Conservation (phyloP, 2,329 filamentous ascomycete genomes). For the Passalora sequoiae region DNA sequence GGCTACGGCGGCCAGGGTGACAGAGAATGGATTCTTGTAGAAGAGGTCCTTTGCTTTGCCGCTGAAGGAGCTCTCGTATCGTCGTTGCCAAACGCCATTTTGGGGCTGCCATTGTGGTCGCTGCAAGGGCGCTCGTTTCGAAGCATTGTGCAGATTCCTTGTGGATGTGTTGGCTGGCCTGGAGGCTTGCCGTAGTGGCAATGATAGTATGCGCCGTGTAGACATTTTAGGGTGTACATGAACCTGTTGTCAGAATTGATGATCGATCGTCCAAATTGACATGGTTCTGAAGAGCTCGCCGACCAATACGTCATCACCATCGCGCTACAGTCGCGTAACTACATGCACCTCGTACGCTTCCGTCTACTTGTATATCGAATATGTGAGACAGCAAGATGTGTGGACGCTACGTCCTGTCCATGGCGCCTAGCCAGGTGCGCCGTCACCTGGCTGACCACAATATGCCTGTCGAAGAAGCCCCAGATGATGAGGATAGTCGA, state of each 20-base stretch:
- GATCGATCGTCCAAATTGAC: constrained; percentile 1
- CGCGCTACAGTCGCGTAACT: too few relatives aligned
- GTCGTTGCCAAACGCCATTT: constrained; percentile 15
- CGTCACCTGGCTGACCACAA: constrained; percentile 66
- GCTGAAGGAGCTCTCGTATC: constrained; percentile 22
- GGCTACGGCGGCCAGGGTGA: constrained; percentile 30
- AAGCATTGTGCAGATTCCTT: constrained; percentile 18
- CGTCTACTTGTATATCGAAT: too few relatives aligned
- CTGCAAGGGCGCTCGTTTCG: constrained; percentile 7
- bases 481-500: constrained; percentile 69
- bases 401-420: constrained; percentile 57
- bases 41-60: constrained; percentile 33
- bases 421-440: constrained; percentile 67
- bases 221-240: constrained; percentile 35
- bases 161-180: constrained; percentile 8
- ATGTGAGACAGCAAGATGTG: constrained; percentile 50
- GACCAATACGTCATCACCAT: not conserved
- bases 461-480: constrained; percentile 60
- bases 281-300: constrained; percentile 1
- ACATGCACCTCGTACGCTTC: too few relatives aligned
- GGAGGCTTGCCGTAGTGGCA: constrained; percentile 20
- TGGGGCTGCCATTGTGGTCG: constrained; percentile 9
- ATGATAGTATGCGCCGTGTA: constrained; percentile 27
- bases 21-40: constrained; percentile 36
- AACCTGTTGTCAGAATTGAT: not conserved